phyloP scores from a whole-genome alignment of 2,329 filamentous ascomycete species.

The Fonsecaea pugnacius region DNA sequence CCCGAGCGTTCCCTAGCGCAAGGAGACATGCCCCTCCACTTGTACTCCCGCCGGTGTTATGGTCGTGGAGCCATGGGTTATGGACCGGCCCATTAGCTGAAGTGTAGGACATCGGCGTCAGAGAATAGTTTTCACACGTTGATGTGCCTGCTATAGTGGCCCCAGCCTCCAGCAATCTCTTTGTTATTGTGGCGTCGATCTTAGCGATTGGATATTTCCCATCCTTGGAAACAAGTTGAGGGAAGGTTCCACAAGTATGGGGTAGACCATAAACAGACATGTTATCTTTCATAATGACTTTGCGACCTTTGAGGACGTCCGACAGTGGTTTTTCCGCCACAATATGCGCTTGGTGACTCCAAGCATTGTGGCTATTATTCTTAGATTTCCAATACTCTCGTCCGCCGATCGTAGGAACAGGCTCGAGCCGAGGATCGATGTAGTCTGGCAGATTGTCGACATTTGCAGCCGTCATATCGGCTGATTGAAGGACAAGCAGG shows the following conservation, averaged over 20 bases:
- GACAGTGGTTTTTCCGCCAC: conserved; percentile 37
- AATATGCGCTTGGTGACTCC: conserved; percentile 47
- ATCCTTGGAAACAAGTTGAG: conserved; percentile 40
- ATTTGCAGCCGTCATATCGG: conserved; percentile 37
- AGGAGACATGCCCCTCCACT: conserved; percentile 45
- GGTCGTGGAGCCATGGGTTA: conserved; percentile 42
- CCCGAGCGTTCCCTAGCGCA: conserved; percentile 35
- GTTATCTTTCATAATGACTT: conserved; percentile 46
- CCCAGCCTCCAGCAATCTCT: conserved; percentile 44
- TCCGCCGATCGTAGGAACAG: conserved; percentile 34
- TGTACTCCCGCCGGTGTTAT: conserved; percentile 46
- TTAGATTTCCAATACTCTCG: conserved; percentile 35
- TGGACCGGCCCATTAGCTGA: conserved; percentile 46
- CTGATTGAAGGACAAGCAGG: conserved; percentile 40
- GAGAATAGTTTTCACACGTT: conserved; percentile 47
- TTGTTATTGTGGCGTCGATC: conserved; percentile 45
- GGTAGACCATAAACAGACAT: conserved; percentile 45
- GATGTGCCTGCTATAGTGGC: conserved; percentile 44
- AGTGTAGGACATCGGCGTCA: conserved; percentile 46
- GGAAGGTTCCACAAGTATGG: conserved; percentile 44
- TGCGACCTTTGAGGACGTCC: conserved; percentile 39
- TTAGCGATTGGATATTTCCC: conserved; percentile 40
- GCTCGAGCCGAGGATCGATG: conserved; percentile 43
- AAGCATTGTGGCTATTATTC: conserved; percentile 52
- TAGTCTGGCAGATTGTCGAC: conserved; percentile 45